Percentiles rank a stretch among this genome's conserved stretches.
phyloP scores from a whole-genome alignment of 108 stramenopile species.

The Skeletonema marinoi region DNA sequence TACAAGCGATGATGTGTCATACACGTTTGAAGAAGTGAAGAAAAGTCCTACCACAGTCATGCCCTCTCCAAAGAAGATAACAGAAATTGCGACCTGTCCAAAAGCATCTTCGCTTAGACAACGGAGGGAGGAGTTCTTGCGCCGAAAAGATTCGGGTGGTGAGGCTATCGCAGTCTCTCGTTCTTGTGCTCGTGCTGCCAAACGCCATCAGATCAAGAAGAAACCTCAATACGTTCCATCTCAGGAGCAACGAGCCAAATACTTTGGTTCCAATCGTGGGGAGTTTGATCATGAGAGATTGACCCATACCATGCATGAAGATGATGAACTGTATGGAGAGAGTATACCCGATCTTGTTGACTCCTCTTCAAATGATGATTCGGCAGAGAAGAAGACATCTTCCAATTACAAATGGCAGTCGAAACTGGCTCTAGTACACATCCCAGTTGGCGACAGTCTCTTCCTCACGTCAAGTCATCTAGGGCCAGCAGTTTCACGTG shows the following conservation, averaged over 20 bases:
- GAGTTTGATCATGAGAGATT: background rate
- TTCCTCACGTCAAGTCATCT: slow-evolving; percentile 16
- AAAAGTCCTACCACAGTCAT: background rate
- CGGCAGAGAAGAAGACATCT: background rate
- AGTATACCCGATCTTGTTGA: background rate
- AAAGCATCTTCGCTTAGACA: background rate
- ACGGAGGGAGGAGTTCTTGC: slow-evolving; percentile 8
- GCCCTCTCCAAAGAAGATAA: background rate
- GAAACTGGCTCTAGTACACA: background rate
- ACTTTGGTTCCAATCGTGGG: background rate
- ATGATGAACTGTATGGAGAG: background rate
- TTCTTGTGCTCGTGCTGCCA: background rate
- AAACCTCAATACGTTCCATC: slow-evolving; percentile 2
- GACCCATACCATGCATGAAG: background rate
- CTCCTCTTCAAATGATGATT: slow-evolving; percentile 1
- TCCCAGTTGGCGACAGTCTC: background rate
- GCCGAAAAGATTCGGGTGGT: background rate
- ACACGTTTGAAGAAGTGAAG: background rate
- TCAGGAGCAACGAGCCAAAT: slow-evolving; percentile 1
- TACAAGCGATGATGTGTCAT: background rate
- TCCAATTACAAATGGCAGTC: slow-evolving; percentile 20
- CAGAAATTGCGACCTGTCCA: background rate
- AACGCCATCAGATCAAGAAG: background rate
- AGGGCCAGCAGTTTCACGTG: slow-evolving; percentile 6
- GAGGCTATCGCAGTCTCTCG: background rate